A percentile compares a stretch with the other conserved stretches of the same genome.
These are phyloP conservation scores for Trifolium subterraneum DNA, from an alignment of 306 rosid genomes.

Conservation along the genomic window DNA sequence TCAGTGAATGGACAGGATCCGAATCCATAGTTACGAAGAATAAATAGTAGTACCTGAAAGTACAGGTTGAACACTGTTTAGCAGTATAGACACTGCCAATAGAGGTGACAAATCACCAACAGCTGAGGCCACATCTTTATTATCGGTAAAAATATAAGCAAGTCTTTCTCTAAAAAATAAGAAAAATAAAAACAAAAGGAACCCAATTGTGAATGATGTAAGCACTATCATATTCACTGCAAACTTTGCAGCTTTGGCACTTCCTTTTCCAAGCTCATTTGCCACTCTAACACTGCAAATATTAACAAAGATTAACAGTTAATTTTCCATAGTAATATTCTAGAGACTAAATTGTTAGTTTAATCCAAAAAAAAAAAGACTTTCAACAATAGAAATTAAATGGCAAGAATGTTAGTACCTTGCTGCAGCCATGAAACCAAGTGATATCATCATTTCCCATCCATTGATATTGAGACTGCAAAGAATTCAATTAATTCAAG, in stretches of 20 bases:
- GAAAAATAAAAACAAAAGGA: conserved; percentile 49
- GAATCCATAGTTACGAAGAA: background rate
- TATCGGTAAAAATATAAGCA: conserved; percentile 52
- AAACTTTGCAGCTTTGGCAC: conserved; percentile 55
- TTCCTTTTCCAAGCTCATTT: conserved; percentile 65
- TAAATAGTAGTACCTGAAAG: conserved; percentile 46
- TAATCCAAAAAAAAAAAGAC: background rate
- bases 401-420: conserved; percentile 38
- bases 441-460: conserved; percentile 67
- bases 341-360: no score
- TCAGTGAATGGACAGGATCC: no score
- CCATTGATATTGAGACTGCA: conserved; percentile 62
- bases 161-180: conserved; percentile 49
- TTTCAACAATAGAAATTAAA: background rate
- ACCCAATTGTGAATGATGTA: conserved; percentile 49
- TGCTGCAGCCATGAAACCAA: conserved; percentile 61
- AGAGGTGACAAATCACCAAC: conserved; percentile 57
- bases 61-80: conserved; percentile 67
- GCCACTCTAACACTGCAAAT: conserved; percentile 58
- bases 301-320: background rate
- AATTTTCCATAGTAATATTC: background rate
- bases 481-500: background rate
- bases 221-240: conserved; percentile 46
- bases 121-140: conserved; percentile 44
- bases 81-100: conserved; percentile 52